Evolutionary conservation across 176 grass and related monocot genomes (phyloP).

Genomic region (Lolium rigidum): DNA sequence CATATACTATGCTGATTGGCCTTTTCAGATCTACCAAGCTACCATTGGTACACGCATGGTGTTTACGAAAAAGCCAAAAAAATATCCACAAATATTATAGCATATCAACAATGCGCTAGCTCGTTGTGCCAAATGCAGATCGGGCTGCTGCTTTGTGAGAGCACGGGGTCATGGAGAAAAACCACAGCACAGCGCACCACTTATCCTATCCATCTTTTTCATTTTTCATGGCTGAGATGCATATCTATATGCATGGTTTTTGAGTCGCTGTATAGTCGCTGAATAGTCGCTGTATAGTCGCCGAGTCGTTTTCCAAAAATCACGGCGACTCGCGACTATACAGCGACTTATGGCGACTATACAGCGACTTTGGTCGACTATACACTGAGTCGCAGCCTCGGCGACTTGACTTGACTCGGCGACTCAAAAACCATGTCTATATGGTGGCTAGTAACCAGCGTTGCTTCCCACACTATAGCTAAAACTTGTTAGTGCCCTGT

Average conservation of each 20-base stretch:
- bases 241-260: too few relatives aligned
- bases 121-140: conserved; percentile 29
- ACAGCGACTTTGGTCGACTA: too few relatives aligned
- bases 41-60: conserved; percentile 26
- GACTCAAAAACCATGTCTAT: too few relatives aligned
- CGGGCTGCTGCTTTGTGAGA: conserved; percentile 26
- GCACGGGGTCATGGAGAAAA: conserved; percentile 26
- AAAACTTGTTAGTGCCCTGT: conserved; percentile 30
- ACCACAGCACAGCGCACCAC: conserved; percentile 15
- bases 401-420: too few relatives aligned
- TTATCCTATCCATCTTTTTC: conserved; percentile 26
- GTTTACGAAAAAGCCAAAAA: neutral
- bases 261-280: too few relatives aligned
- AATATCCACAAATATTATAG: conserved; percentile 47
- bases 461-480: conserved; percentile 33
- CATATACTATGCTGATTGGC: conserved; percentile 14
- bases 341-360: too few relatives aligned
- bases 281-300: too few relatives aligned
- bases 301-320: too few relatives aligned
- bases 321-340: too few relatives aligned
- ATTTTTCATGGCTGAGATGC: neutral
- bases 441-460: conserved; percentile 39
- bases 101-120: conserved; percentile 20
- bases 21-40: conserved; percentile 43
- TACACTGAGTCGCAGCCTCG: too few relatives aligned